Evolutionary conservation across 2,329 filamentous ascomycete genomes (phyloP).

Genomic region (Periconia sp.): DNA sequence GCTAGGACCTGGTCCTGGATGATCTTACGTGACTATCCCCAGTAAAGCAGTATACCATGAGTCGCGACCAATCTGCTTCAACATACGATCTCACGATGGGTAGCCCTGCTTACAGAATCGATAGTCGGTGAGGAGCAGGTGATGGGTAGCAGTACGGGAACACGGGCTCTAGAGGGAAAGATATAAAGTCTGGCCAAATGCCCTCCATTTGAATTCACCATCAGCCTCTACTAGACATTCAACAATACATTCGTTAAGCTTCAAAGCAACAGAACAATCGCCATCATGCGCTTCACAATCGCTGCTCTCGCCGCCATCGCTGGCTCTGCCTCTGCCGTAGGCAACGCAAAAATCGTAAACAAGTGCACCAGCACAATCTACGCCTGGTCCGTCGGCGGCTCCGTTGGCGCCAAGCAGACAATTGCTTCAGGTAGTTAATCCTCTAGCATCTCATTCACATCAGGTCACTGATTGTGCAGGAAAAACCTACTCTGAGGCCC

Average conservation of each 20-base stretch:
- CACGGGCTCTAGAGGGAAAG: neutral
- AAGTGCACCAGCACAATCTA: conserved; percentile 28
- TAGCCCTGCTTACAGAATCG: neutral
- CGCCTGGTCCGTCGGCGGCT: conserved; percentile 31
- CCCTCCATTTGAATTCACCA: neutral
- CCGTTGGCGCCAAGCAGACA: conserved; percentile 22
- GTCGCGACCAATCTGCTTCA: neutral
- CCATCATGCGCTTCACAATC: conserved; percentile 27
- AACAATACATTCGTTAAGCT: conserved; percentile 1
- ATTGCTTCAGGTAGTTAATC: conserved; percentile 22
- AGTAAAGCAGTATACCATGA: neutral
- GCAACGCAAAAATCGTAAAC: conserved; percentile 34
- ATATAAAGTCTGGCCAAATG: neutral
- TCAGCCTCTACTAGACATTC: neutral
- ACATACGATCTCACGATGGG: neutral
- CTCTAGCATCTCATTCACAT: neutral
- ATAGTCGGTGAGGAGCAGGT: conserved; percentile 1
- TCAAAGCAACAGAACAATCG: neutral
- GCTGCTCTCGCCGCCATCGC: conserved; percentile 19
- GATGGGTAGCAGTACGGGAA: neutral
- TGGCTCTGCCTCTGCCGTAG: conserved; percentile 26
- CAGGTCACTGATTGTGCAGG: conserved; percentile 19
- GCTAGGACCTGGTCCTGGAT: neutral
- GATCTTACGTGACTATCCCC: conserved; percentile 2
- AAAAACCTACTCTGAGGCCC: conserved; percentile 22